A percentile compares a stretch with the other conserved stretches of the same genome.
phyloP scores from a whole-genome alignment of 2,329 filamentous ascomycete genomes.

The Diaporthe amygdali region DNA sequence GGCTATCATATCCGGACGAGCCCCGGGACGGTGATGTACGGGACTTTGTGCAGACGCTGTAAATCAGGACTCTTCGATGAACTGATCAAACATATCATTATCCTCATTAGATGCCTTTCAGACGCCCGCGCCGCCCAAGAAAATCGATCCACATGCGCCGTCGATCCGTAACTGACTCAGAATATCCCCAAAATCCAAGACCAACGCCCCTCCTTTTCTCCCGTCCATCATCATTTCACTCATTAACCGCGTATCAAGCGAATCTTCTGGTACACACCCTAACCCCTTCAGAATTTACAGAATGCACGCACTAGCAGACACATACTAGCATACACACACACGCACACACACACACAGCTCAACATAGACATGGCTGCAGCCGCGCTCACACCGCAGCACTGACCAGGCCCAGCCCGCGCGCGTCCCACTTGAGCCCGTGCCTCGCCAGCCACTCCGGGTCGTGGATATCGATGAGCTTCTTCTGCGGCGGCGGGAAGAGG shows the following conservation, averaged over 20 bases:
- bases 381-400: neutral
- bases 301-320: neutral
- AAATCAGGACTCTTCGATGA: neutral
- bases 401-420: conserved; percentile 6
- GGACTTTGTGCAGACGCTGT: too few species aligned
- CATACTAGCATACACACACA: neutral
- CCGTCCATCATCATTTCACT: neutral
- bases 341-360: neutral
- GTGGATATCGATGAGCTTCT: conserved; percentile 14
- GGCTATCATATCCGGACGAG: neutral
- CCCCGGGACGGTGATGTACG: neutral
- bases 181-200: neutral
- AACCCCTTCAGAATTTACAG: neutral
- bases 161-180: neutral
- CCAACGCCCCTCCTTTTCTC: neutral
- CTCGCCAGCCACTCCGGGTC: conserved; percentile 19
- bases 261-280: neutral
- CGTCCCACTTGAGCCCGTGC: conserved; percentile 22
- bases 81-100: neutral
- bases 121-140: neutral
- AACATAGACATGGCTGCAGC: neutral
- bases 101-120: neutral
- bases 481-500: conserved; percentile 11
- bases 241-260: neutral
- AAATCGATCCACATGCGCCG: neutral